Evolutionary conservation across 441 rosid species (phyloP).

Genomic region (Bruguiera hainesii): DNA sequence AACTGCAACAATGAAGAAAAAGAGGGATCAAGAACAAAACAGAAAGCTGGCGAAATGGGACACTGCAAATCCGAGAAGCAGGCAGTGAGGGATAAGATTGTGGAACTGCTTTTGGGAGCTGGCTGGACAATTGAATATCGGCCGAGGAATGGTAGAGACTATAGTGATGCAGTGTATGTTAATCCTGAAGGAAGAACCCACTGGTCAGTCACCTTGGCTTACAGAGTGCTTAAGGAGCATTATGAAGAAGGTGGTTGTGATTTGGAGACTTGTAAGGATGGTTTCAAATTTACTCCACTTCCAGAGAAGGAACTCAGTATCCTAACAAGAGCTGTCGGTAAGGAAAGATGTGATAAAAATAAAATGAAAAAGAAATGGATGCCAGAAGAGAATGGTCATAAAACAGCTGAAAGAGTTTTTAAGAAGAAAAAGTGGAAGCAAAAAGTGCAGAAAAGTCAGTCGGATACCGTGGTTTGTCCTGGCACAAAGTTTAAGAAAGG

Average conservation of each 20-base stretch:
- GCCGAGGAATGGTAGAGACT: slow-evolving; percentile 58
- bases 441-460: slow-evolving; percentile 25
- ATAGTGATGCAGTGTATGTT: slow-evolving; percentile 84
- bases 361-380: slow-evolving; percentile 41
- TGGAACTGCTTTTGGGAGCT: slow-evolving; percentile 64
- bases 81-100: slow-evolving; percentile 64
- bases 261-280: slow-evolving; percentile 34
- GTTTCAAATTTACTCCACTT: slow-evolving; percentile 59
- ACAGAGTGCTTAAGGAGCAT: slow-evolving; percentile 53
- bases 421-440: slow-evolving; percentile 33
- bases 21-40: slow-evolving; percentile 19
- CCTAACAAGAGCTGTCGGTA: slow-evolving; percentile 40
- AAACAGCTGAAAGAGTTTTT: slow-evolving; percentile 26
- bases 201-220: slow-evolving; percentile 96
- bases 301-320: slow-evolving; percentile 69
- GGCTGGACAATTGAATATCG: slow-evolving; percentile 89
- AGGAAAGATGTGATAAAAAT: slow-evolving; percentile 49
- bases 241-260: slow-evolving; percentile 41
- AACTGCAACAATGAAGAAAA: slow-evolving; percentile 7
- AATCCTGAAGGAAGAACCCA: slow-evolving; percentile 90
- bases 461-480: slow-evolving; percentile 13
- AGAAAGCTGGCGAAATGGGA: slow-evolving; percentile 23
- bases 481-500: slow-evolving; percentile 21
- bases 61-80: slow-evolving; percentile 43
- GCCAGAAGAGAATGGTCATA: slow-evolving; percentile 24